These are phyloP conservation scores for Colletotrichum liaoningense DNA, from an alignment of 2,329 filamentous ascomycete genomes.

Conservation along the genomic window DNA sequence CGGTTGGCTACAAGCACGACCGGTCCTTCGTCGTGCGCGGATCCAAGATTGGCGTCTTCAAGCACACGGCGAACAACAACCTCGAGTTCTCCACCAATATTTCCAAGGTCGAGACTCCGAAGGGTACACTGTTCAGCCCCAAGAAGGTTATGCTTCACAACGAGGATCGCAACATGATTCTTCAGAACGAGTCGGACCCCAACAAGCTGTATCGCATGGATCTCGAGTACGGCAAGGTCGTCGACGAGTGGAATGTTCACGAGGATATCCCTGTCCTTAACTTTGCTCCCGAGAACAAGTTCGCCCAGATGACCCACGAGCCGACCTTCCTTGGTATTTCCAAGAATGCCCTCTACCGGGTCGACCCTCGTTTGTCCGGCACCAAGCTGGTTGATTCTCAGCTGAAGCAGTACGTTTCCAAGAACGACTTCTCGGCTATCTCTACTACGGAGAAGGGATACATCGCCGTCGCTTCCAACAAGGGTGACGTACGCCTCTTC, in stretches of 20 bases:
- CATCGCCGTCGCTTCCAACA: conserved; percentile 96
- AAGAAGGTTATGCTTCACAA: conserved; percentile 98
- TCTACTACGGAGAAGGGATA: conserved; percentile 97
- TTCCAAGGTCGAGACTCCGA: conserved; percentile 91
- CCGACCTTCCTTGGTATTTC: conserved; percentile 96
- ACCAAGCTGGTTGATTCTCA: conserved; percentile 94
- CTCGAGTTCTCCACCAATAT: conserved; percentile 98
- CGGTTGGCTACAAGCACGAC: conserved; percentile 97
- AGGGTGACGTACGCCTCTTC: conserved; percentile 96
- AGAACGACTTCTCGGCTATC: conserved; percentile 96
- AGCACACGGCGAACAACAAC: conserved; percentile 91
- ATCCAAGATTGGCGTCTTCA: conserved; percentile 99
- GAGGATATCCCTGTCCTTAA: conserved; percentile 94
- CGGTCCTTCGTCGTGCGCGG: conserved; percentile 96
- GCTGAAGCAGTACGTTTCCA: conserved; percentile 94
- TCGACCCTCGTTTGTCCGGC: conserved; percentile 90
- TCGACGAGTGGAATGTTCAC: conserved; percentile 98
- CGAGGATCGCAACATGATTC: conserved; percentile 88
- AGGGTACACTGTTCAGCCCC: conserved; percentile 88
- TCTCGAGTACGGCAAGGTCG: conserved; percentile 95
- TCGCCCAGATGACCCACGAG: conserved; percentile 94
- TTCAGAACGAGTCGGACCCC: conserved; percentile 85
- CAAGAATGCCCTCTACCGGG: conserved; percentile 89
- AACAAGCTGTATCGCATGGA: conserved; percentile 98
- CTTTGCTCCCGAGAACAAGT: conserved; percentile 97